A percentile compares a stretch with the other conserved stretches of the same genome.
Evolutionary conservation across 2,329 filamentous ascomycete species (phyloP).

Genomic region (Verticillium nubilum): DNA sequence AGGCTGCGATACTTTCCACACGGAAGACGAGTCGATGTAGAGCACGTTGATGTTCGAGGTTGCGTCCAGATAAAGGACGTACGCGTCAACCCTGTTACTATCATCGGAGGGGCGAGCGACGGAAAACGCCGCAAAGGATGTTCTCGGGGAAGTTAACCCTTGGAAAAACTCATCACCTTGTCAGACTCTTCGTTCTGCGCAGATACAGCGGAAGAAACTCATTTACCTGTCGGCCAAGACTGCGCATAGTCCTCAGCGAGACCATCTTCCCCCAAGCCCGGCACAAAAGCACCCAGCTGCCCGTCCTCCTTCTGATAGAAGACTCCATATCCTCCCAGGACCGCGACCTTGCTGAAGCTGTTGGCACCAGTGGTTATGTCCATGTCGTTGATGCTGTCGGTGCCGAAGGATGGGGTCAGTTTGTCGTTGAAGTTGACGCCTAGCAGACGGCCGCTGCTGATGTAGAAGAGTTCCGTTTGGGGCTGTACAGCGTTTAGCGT

Average conservation of each 20-base stretch:
- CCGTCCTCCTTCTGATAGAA: not conserved
- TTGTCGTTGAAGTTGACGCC: constrained; percentile 3
- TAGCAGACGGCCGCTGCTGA: not conserved
- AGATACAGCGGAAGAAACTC: no score
- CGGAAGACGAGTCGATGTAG: not conserved
- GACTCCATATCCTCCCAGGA: constrained; percentile 1
- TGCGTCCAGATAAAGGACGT: not conserved
- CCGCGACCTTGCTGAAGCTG: constrained; percentile 1
- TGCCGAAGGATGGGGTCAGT: not conserved
- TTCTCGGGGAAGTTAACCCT: not conserved
- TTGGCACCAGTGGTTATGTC: not conserved
- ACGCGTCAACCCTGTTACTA: not conserved
- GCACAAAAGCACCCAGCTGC: not conserved
- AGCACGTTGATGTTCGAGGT: constrained; percentile 1
- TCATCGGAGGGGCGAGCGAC: constrained; percentile 1
- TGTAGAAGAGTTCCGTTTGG: constrained; percentile 1
- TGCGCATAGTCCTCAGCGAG: not conserved
- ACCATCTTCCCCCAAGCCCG: not conserved
- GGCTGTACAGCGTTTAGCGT: not conserved
- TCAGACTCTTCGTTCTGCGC: no score
- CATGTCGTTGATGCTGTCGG: constrained; percentile 3
- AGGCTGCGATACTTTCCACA: not conserved
- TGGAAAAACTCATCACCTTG: constrained; percentile 2
- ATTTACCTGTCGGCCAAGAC: not conserved
- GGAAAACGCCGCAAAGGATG: constrained; percentile 1